phyloP scores from a whole-genome alignment of 116 monocot genomes.

The Iris pallida region DNA sequence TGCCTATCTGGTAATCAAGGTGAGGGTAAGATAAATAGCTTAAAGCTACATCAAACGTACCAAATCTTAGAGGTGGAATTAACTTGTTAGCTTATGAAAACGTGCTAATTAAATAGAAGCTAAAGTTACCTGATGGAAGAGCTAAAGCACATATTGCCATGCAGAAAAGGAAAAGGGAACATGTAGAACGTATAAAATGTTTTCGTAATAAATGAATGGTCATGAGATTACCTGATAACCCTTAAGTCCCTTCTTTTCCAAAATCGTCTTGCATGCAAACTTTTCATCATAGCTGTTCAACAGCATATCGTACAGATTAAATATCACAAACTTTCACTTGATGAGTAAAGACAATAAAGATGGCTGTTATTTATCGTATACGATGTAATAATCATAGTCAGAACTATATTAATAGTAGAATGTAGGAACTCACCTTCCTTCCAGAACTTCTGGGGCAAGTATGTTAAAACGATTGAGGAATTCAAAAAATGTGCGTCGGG shows the following conservation, averaged over 20 bases:
- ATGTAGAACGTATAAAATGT: background rate
- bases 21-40: conserved; percentile 6
- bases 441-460: conserved; percentile 80
- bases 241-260: conserved; percentile 78
- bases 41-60: conserved; percentile 10
- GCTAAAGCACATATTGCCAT: background rate
- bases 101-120: background rate
- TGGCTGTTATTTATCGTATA: too few species aligned
- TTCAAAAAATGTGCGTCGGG: conserved; percentile 87
- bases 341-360: too few species aligned
- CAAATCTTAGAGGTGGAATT: background rate
- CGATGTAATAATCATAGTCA: too few species aligned
- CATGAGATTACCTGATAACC: conserved; percentile 70
- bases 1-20: conserved; percentile 66
- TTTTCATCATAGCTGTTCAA: conserved; percentile 77
- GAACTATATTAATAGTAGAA: too few species aligned
- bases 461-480: conserved; percentile 83
- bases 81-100: background rate
- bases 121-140: background rate
- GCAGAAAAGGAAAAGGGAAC: too few species aligned
- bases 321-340: background rate
- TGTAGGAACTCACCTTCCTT: conserved; percentile 64
- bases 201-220: background rate
- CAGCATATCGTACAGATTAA: background rate
- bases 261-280: conserved; percentile 73